Conservation (phyloP, 1,284 basidiomycete species). For the Ceratobasidium sp. region DNA sequence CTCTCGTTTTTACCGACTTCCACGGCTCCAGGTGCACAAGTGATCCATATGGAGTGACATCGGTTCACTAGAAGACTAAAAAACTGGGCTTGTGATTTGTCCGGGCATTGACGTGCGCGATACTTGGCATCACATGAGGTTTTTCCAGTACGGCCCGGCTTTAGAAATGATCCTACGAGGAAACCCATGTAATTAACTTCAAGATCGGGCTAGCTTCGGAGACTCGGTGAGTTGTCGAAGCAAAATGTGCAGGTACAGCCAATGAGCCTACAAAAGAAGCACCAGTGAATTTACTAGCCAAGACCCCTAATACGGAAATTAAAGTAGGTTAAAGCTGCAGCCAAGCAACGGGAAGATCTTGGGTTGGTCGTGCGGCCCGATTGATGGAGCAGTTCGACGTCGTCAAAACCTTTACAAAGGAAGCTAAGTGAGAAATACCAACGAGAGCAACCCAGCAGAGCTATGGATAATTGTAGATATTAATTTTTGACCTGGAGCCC, state of each 20-base stretch:
- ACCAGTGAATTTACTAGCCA: slow-evolving; percentile 1
- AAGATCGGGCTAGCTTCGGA: slow-evolving; percentile 35
- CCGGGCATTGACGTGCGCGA: slow-evolving; percentile 1
- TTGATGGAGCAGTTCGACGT: too few species aligned
- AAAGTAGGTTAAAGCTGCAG: neutral
- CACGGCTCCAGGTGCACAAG: slow-evolving; percentile 3
- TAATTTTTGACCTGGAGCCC: slow-evolving; percentile 5
- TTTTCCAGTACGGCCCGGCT: slow-evolving; percentile 7
- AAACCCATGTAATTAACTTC: slow-evolving; percentile 36
- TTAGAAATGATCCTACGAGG: slow-evolving; percentile 9
- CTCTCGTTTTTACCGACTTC: neutral
- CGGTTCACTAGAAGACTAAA: slow-evolving; percentile 26
- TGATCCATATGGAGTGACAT: slow-evolving; percentile 30
- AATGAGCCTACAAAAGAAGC: neutral
- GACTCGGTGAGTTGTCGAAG: slow-evolving; percentile 38
- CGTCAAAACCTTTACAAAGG: too few species aligned
- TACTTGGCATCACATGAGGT: slow-evolving; percentile 26
- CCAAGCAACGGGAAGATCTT: slow-evolving; percentile 4
- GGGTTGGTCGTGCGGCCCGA: neutral
- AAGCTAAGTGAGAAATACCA: too few species aligned
- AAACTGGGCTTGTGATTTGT: slow-evolving; percentile 35
- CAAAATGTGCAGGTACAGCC: neutral
- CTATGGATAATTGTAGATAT: slow-evolving; percentile 14
- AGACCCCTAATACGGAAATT: too few species aligned
- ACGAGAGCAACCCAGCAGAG: neutral